Evolutionary conservation across 1,139 yeast species (phyloP).

Genomic region (Saccharomyces hybrid): DNA sequence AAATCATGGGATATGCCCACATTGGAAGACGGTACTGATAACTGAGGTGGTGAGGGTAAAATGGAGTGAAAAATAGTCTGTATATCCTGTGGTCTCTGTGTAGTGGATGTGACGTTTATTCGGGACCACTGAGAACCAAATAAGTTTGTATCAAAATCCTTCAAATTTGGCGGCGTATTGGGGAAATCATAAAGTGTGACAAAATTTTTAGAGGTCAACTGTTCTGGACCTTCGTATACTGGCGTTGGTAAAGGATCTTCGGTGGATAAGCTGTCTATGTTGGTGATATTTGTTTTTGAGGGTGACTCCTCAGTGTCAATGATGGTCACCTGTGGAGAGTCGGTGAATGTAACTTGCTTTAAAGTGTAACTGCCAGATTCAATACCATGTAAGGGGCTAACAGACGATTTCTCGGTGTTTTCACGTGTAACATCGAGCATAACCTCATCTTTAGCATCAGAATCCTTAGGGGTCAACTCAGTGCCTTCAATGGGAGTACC

Average conservation of each 20-base stretch:
- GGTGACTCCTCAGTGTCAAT: slow-evolving; percentile 15
- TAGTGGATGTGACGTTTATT: background rate
- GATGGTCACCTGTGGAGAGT: slow-evolving; percentile 12
- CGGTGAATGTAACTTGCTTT: slow-evolving; percentile 19
- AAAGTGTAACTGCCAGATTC: background rate
- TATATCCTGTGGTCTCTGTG: slow-evolving; percentile 18
- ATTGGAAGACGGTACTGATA: background rate
- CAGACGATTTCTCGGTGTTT: background rate
- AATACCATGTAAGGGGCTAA: too few relatives aligned
- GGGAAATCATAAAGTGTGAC: slow-evolving; percentile 45
- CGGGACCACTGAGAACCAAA: slow-evolving; percentile 51
- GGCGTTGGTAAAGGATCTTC: slow-evolving; percentile 1
- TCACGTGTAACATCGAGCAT: too few relatives aligned
- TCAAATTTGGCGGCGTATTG: slow-evolving; percentile 13
- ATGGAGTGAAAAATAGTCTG: slow-evolving; percentile 17
- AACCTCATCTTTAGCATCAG: too few relatives aligned
- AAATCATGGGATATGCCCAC: slow-evolving; percentile 18
- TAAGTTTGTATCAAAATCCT: slow-evolving; percentile 40
- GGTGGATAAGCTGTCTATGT: background rate
- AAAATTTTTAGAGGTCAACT: slow-evolving; percentile 46
- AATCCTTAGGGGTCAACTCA: too few relatives aligned
- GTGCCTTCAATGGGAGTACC: too few relatives aligned
- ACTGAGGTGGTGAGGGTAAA: background rate
- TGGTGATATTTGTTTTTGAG: slow-evolving; percentile 1
- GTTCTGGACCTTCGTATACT: slow-evolving; percentile 58